Conservation (phyloP, 768 basidiomycete genomes). For the Hygrophoropsis aurantiaca region DNA sequence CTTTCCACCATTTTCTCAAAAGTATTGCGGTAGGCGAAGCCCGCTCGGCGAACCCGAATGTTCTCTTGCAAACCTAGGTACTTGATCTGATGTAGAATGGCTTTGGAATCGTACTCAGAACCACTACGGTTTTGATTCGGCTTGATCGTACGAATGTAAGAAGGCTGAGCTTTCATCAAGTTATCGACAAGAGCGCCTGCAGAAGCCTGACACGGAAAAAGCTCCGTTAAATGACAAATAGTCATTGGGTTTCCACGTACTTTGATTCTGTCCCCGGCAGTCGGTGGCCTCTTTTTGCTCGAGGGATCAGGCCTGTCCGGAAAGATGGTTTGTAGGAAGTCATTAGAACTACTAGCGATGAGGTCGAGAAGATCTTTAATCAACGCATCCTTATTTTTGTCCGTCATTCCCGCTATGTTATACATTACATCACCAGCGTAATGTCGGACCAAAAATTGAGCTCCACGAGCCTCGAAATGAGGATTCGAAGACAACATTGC, state of each 20-base stretch:
- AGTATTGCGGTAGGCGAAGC: slow-evolving; percentile 97
- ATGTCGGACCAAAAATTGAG: slow-evolving; percentile 93
- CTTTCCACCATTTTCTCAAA: slow-evolving; percentile 99
- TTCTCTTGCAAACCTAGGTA: slow-evolving; percentile 99
- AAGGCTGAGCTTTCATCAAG: slow-evolving; percentile 95
- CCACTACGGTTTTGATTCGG: slow-evolving; percentile 95
- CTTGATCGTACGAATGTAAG: slow-evolving; percentile 99
- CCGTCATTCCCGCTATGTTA: slow-evolving; percentile 96
- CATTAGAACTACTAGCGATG: slow-evolving; percentile 74
- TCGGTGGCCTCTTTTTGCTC: slow-evolving; percentile 97
- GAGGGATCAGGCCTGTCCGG: slow-evolving; percentile 93
- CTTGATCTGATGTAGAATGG: slow-evolving; percentile 97
- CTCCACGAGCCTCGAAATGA: slow-evolving; percentile 93
- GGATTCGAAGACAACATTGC: slow-evolving; percentile 78
- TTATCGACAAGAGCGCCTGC: slow-evolving; percentile 96
- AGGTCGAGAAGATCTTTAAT: slow-evolving; percentile 94
- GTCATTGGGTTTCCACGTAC: slow-evolving; percentile 35
- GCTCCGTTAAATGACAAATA: not conserved
- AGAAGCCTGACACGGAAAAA: slow-evolving; percentile 54
- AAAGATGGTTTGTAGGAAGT: slow-evolving; percentile 87
- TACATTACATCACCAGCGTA: slow-evolving; percentile 99
- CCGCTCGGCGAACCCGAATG: slow-evolving; percentile 94
- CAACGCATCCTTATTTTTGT: slow-evolving; percentile 98
- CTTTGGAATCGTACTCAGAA: slow-evolving; percentile 91
- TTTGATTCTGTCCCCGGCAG: slow-evolving; percentile 98